Evolutionary conservation across 805 yeast species (phyloP), one percentile per base, ranked within the genome.

Genomic region (Debaryomyces prosopidis): DNA sequence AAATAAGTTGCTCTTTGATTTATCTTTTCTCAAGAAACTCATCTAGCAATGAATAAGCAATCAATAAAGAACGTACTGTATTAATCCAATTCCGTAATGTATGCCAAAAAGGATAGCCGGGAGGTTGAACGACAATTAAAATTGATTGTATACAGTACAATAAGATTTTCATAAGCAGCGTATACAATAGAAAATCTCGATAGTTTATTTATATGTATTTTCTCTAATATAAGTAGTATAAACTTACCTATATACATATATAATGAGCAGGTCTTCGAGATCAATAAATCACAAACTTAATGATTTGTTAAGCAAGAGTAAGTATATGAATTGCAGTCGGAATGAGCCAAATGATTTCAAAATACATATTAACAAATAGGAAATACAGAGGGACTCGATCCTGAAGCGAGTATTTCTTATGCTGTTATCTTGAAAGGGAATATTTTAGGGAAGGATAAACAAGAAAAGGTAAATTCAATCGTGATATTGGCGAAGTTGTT

Each of bases 401-500:
- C 59, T 7, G 36, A 54, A 1, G 61, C 69, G 0, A 73, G 73
- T 11, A 48, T 69, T 35, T 49, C 45, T 36, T 72, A 69, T 52
- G 68, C 72, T 33, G 43, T 55, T 20, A 66, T 66, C 18, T 63
- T 81, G 35, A 70, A 68, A 46, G 39, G 60, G 10, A 72, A 75
- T 37, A 73, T 79, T 27, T 53, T 74, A 45, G 77, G 78, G 11
- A 65, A 65, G 40, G 78, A 74, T 47, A 75, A 75, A 44, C 73
- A 75, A 40, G 84, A 79, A 46, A 71, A 73, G 49, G 72, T 76
- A 39, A 80, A 77, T 58, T 70, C 80, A 2, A 75, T 82, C 8
- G 76, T 77, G 1, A 80, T 81, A 3, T 60, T 83, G 26, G 78
- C 84, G 27, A 79, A 74, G 50, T 64, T 79, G 20, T 60, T 81